Evolutionary conservation across 2,329 filamentous ascomycete genomes (phyloP), one percentile per base, ranked within the genome.

Genomic region (Pleoardoris graminearum): DNA sequence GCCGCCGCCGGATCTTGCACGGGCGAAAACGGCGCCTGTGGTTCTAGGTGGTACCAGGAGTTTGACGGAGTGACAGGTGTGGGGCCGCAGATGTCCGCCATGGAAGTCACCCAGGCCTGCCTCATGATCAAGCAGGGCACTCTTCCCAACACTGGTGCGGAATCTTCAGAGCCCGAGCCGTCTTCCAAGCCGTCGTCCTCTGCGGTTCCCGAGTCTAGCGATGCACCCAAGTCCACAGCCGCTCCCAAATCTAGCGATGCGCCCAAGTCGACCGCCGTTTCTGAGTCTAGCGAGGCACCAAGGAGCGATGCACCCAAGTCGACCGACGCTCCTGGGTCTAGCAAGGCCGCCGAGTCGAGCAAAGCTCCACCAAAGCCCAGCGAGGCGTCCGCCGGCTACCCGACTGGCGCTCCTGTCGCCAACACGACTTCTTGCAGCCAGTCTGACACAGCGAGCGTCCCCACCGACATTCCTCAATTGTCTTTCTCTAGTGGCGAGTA

Each of bases 101-200:
- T 80, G 42, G 77, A 79, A 57, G 73, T 77, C 21, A 73, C 77
- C 4, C 76, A 79, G 54, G 67, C 72, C 6, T 67, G 79, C 27
- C 62, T 79, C 14, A 66, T 62, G 58, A 61, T 71, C 44, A 65
- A 68, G 53, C 60, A 69, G 39, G 59, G 60, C 38, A 62, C 61
- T 27, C 58, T 68, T n/a, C 70, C 70, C 4, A 62, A 39, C 10
- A 72, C 65, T 50, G 55, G 62, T 35, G 53, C 58, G 6, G 63
- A 58, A 12, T 19, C 54, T 36, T 61, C 62, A 6, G 54, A 62
- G 36, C 55, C 64, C 38, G 48, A 58, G 1, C 48, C 56, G 3
- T 59, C 48, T 17, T 50, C 54, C 12, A 42, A 47, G 36, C 45
- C 54, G 11, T 52, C 45, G 7, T 55, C 52, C 2, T 48, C 51